phyloP scores from a whole-genome alignment of 2,329 filamentous ascomycete genomes.

The Penicillium sp. region DNA sequence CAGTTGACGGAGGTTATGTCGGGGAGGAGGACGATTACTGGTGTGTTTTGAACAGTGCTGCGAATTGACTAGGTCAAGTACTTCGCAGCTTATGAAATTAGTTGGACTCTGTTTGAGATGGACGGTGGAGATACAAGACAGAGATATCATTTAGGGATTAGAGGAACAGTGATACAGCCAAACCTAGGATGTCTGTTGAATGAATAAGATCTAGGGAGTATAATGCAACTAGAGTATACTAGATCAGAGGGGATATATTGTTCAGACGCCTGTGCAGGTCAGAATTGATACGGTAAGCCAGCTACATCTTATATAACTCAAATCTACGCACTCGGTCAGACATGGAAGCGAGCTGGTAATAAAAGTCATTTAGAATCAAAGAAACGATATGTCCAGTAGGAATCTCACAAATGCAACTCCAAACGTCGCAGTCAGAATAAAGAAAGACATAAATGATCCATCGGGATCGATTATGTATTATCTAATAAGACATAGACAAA shows the following conservation, averaged over 20 bases:
- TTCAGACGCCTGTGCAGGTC: neutral
- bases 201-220: too few relatives aligned
- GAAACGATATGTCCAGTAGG: conserved; percentile 24
- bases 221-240: neutral
- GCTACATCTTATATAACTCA: neutral
- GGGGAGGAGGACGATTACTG: neutral
- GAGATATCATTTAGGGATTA: too few relatives aligned
- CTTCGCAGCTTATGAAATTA: too few relatives aligned
- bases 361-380: conserved; percentile 19
- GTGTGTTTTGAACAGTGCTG: neutral
- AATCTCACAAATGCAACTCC: conserved; percentile 10
- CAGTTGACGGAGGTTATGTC: neutral
- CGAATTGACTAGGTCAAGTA: too few relatives aligned
- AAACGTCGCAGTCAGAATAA: conserved; percentile 18
- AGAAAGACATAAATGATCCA: conserved; percentile 25
- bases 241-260: neutral
- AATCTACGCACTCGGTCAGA: neutral
- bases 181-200: too few relatives aligned
- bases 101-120: too few relatives aligned
- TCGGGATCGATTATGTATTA: conserved; percentile 52
- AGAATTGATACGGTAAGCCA: neutral
- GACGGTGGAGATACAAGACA: too few relatives aligned
- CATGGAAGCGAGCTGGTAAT: too few relatives aligned
- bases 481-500: conserved; percentile 26
- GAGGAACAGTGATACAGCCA: too few relatives aligned